Conservation (phyloP, 495 filamentous ascomycete genomes). For the Neurospora sp. region DNA sequence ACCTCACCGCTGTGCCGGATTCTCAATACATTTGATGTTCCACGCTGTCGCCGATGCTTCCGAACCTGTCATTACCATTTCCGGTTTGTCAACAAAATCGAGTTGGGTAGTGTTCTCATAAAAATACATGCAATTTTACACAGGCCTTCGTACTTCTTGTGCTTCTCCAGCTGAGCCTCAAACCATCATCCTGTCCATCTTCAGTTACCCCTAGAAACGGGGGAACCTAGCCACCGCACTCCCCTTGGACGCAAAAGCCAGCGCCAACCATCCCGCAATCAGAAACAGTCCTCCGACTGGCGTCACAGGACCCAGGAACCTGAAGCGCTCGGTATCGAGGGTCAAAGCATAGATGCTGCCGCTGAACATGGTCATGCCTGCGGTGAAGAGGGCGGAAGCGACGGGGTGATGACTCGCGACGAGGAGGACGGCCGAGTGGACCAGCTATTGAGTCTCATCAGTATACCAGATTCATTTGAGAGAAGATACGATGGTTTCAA, state of each 20-base stretch:
- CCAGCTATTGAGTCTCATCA: conserved; percentile 28
- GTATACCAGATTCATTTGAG: not conserved
- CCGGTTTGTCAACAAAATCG: not conserved
- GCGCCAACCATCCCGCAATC: conserved; percentile 43
- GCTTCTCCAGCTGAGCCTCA: not conserved
- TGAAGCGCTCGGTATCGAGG: conserved; percentile 45
- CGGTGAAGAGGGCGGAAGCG: conserved; percentile 30
- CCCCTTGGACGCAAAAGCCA: conserved; percentile 13
- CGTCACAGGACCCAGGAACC: conserved; percentile 47
- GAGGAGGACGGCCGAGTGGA: conserved; percentile 49
- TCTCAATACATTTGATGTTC: not conserved
- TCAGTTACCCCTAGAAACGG: not conserved
- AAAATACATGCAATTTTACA: not conserved
- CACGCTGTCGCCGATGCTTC: not conserved
- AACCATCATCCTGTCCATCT: not conserved
- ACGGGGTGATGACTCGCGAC: conserved; percentile 31
- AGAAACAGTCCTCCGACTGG: conserved; percentile 50
- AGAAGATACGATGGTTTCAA: not conserved
- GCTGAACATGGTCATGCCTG: conserved; percentile 48
- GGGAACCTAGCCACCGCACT: not conserved
- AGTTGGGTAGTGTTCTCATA: not conserved
- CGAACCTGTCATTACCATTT: not conserved
- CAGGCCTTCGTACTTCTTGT: not conserved
- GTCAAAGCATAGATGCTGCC: conserved; percentile 51
- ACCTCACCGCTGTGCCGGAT: not conserved